Evolutionary conservation across 768 basidiomycete genomes (phyloP).

Genomic region (Cystobasidium tubakii): DNA sequence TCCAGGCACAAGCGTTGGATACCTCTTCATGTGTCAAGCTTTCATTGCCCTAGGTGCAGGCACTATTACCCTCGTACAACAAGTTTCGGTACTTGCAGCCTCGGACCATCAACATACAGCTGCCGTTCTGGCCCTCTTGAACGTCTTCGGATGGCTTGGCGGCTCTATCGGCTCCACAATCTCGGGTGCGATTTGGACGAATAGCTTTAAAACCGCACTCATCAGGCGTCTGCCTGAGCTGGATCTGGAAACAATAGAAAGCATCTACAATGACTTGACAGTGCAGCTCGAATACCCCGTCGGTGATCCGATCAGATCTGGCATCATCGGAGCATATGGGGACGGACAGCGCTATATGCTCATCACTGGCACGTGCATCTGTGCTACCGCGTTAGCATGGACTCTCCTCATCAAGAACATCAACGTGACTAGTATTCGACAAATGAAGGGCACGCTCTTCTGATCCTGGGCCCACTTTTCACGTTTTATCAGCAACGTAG

Average conservation of each 20-base stretch:
- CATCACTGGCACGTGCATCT: conserved; percentile 45
- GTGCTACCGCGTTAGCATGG: conserved; percentile 39
- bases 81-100: conserved; percentile 43
- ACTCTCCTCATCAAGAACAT: conserved; percentile 45
- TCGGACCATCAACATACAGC: conserved; percentile 29
- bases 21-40: conserved; percentile 45
- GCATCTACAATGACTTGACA: conserved; percentile 44
- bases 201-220: conserved; percentile 38
- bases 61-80: conserved; percentile 42
- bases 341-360: conserved; percentile 45
- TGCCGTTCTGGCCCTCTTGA: conserved; percentile 17
- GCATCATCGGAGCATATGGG: conserved; percentile 44
- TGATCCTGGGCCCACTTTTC: too few species aligned
- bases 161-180: conserved; percentile 40
- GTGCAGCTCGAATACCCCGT: conserved; percentile 44
- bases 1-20: conserved; percentile 41
- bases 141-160: conserved; percentile 30
- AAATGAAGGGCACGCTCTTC: conserved; percentile 47
- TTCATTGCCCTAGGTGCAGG: conserved; percentile 45
- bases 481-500: too few species aligned
- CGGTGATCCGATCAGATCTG: conserved; percentile 44
- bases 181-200: conserved; percentile 34
- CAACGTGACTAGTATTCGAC: conserved; percentile 43
- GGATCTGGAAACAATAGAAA: conserved; percentile 36
- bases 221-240: conserved; percentile 42